A percentile compares a stretch with the other conserved stretches of the same genome.
These are phyloP conservation scores for Kazachstania martiniae DNA, from an alignment of 805 yeast species.

Conservation along the genomic window DNA sequence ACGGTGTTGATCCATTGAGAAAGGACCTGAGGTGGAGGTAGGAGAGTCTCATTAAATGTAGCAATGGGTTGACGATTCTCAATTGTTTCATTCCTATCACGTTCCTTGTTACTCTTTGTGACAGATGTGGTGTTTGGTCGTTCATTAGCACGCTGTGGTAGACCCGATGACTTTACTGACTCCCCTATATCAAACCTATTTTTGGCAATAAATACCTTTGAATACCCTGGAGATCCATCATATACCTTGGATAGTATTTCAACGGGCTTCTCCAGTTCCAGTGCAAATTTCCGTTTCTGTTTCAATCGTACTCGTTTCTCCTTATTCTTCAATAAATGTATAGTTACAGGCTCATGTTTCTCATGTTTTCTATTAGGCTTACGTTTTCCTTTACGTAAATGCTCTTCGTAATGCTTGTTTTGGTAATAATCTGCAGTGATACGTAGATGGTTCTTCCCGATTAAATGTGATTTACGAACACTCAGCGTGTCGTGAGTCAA, in stretches of 20 bases:
- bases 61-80: background rate
- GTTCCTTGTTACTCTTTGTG: background rate
- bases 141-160: slow-evolving; percentile 26
- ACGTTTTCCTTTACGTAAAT: background rate
- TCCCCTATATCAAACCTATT: slow-evolving; percentile 23
- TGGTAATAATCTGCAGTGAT: slow-evolving; percentile 70
- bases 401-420: slow-evolving; percentile 14
- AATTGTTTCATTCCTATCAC: slow-evolving; percentile 2
- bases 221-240: slow-evolving; percentile 25
- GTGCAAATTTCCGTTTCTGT: slow-evolving; percentile 10
- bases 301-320: slow-evolving; percentile 11
- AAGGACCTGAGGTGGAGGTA: slow-evolving; percentile 13
- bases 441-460: slow-evolving; percentile 66
- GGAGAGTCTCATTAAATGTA: background rate
- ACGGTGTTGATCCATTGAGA: slow-evolving; percentile 9
- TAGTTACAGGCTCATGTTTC: slow-evolving; percentile 15
- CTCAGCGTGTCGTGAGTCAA: slow-evolving; percentile 83
- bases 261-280: slow-evolving; percentile 7
- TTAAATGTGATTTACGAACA: slow-evolving; percentile 69
- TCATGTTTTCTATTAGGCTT: background rate
- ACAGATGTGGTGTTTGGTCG: slow-evolving; percentile 1
- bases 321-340: slow-evolving; percentile 11
- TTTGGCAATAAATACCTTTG: slow-evolving; percentile 17
- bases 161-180: slow-evolving; percentile 10
- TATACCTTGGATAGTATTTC: slow-evolving; percentile 8